Evolutionary conservation across 768 basidiomycete species (phyloP), one percentile per base, ranked within the genome.

Genomic region (Xerocomellus intermedius): DNA sequence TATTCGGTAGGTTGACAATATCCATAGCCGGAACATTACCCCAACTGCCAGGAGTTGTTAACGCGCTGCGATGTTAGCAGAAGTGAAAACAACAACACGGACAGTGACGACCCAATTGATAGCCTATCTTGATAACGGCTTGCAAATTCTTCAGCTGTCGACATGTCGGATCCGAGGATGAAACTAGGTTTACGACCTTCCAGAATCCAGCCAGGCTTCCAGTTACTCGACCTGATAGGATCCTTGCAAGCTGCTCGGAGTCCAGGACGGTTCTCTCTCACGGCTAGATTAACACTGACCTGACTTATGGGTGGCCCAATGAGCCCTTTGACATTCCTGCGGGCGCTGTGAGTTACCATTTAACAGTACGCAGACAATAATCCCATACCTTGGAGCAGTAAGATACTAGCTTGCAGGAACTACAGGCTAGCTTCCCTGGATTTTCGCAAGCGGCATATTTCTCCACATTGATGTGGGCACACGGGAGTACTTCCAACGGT

Each of bases 321-420:
- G 78, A 19, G 38, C 59, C 19, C 37, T 64, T 59, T 80, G 79
- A 53, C 79, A 80, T 39, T 69, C 73, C 75, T 78, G 45, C 17
- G 14, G 10, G 13, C 8, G 13, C 3, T 12, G 5, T 43, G 8
- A 35, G 7, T 42, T 14, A 52, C n/a, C 19, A 13, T 26, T 24
- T 2, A 19, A 21, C 13, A 9, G 22, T 17, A 8, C 12, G 13
- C 33, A 7, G 7, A 44, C 33, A 26, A 55, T 2, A 21, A 12
- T 21, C 1, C 8, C 43, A 36, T 44, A 61, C 67, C 56, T 66
- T 74, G 9, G 78, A 79, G 58, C 79, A 80, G 55, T 80, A 80
- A 19, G 73, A 73, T 2, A 78, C 77, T 16, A 79, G 59, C 46
- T 57, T 71, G 59, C 78, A 79, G 21, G 59, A 50, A 30, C 62